Base-by-base conservation (phyloP, 345 rosid species). In the Ricinus communis region DNA sequence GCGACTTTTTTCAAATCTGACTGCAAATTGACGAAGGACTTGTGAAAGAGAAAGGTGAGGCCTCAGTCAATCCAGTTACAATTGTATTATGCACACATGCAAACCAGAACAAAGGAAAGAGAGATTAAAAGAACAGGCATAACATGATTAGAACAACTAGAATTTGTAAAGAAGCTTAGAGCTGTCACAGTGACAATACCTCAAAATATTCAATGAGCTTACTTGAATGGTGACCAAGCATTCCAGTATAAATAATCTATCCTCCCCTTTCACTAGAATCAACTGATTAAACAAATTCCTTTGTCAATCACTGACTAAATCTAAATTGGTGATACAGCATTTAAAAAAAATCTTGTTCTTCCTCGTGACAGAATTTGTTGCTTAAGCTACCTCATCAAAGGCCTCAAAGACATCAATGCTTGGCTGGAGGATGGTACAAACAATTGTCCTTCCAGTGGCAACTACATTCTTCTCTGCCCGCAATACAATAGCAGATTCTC, bases 371-470 rank as follows among this genome's bases (percentile, higher is more conserved):
- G 47, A 43, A 43, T 4, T 4, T 38, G 43, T 9, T 4, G 47
- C 47, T 43, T 43, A 12, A 43, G 12, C 47, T 82, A 89, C 96
- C 96, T 88, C 93, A 75, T 88, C 97, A 80, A 89, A 91, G 28
- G 97, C 79, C 76, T 91, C 97, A 47, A 91, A 91, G 62, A 91
- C 87, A 66, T 90, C 90, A 50, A 91, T 88, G 63, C 96, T 91
- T 0, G 97, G 97, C 61, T 91, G 97, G 65, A 90, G 97, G 76
- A 87, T 87, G 21, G 96, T 91, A 77, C 96, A 91, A 15, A 91
- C 95, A 8, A 86, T 80, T 41, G 97, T 91, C 76, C 97, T 79
- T 69, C 96, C 96, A 10, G 66, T 38, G 15, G 31, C 19, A 5
- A 61, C 65, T 36, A 61, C 47, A 40, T 82, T 85, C 76, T 82